Evolutionary conservation across 371 early-diverging fungal species (phyloP).

Genomic region (Mortierella sp.): DNA sequence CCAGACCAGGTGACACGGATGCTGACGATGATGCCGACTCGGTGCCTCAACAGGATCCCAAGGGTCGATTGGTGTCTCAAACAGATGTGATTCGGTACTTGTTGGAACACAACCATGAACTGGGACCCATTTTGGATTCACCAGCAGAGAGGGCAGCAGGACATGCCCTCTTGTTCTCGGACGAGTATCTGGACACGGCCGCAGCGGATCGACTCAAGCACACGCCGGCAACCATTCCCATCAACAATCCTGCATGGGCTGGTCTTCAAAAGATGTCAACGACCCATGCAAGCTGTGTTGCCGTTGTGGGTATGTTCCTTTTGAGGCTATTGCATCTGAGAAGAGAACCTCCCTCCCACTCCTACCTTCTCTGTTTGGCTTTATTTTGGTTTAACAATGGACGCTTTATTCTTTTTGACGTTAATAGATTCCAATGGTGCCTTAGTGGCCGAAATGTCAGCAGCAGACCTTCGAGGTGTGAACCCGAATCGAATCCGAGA

Average conservation of each 20-base stretch:
- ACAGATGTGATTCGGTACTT: slow-evolving; percentile 69
- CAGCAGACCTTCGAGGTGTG: slow-evolving; percentile 70
- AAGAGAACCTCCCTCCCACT: too few species aligned
- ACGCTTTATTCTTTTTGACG: background rate
- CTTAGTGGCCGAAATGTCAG: slow-evolving; percentile 67
- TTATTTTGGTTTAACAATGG: slow-evolving; percentile 1
- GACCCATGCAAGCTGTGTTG: slow-evolving; percentile 59
- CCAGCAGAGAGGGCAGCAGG: slow-evolving; percentile 54
- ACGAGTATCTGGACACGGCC: slow-evolving; percentile 26
- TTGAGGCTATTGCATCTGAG: background rate
- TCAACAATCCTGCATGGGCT: slow-evolving; percentile 61
- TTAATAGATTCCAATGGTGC: slow-evolving; percentile 57
- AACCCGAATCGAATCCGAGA: slow-evolving; percentile 60
- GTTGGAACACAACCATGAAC: slow-evolving; percentile 63
- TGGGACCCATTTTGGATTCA: slow-evolving; percentile 65
- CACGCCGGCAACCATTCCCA: slow-evolving; percentile 53
- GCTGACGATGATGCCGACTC: slow-evolving; percentile 19
- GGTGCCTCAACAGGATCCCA: slow-evolving; percentile 28
- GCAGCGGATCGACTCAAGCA: slow-evolving; percentile 22
- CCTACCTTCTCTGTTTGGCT: background rate
- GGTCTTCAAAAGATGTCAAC: slow-evolving; percentile 63
- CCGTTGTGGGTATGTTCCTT: slow-evolving; percentile 54
- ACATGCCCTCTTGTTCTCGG: slow-evolving; percentile 36
- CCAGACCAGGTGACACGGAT: slow-evolving; percentile 21
- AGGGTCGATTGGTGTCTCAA: slow-evolving; percentile 65